Conservation (phyloP, 305 asterid species). For the Fraxinus dipetala region DNA sequence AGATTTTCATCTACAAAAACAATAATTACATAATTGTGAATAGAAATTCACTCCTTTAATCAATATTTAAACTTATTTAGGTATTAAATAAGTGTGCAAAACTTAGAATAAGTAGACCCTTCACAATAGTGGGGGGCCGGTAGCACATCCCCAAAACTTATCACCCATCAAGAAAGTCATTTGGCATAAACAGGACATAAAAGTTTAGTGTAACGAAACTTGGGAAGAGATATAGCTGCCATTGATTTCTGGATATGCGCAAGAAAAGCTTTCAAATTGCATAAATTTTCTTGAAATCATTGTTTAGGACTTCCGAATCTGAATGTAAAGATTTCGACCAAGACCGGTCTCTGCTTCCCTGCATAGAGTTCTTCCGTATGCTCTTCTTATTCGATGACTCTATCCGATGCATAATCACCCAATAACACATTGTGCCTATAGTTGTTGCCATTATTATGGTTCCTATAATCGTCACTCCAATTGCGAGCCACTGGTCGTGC, state of each 20-base stretch:
- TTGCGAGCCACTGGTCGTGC: slow-evolving; percentile 22
- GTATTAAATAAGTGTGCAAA: neutral
- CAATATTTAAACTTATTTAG: too few relatives aligned
- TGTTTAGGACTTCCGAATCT: slow-evolving; percentile 23
- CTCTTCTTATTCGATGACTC: slow-evolving; percentile 26
- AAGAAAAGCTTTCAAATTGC: slow-evolving; percentile 33
- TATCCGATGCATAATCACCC: slow-evolving; percentile 27
- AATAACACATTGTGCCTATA: slow-evolving; percentile 28
- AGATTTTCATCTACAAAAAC: neutral
- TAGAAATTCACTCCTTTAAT: neutral
- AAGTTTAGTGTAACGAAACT: neutral
- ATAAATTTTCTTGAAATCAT: slow-evolving; percentile 29
- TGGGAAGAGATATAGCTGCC: neutral
- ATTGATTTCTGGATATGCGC: neutral
- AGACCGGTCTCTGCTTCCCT: slow-evolving; percentile 16
- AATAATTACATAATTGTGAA: too few relatives aligned
- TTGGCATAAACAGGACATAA: neutral
- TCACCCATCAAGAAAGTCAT: neutral
- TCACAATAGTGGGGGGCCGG: too few relatives aligned
- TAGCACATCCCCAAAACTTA: neutral
- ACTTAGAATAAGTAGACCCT: neutral
- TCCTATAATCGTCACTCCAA: slow-evolving; percentile 26
- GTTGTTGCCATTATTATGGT: slow-evolving; percentile 25
- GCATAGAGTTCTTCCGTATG: slow-evolving; percentile 13
- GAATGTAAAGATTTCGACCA: slow-evolving; percentile 17